These are phyloP conservation scores for Penicillium waksmanii DNA, from an alignment of 495 filamentous ascomycete genomes.

Conservation along the genomic window DNA sequence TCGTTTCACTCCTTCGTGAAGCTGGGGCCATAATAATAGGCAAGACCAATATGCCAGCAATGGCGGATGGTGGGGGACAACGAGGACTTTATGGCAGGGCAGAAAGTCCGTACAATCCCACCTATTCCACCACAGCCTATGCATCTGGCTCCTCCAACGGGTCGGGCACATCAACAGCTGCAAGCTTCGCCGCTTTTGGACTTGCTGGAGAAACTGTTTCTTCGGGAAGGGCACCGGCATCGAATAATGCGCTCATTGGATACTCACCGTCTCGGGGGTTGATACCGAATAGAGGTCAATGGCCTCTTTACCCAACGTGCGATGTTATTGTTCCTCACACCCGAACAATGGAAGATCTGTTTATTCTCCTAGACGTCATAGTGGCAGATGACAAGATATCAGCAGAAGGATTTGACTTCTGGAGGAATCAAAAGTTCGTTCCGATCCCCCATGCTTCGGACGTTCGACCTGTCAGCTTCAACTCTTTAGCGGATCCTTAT, in stretches of 20 bases:
- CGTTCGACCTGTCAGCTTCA: constrained; percentile 12
- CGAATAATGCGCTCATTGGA: constrained; percentile 21
- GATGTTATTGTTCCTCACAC: constrained; percentile 24
- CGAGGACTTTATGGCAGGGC: constrained; percentile 30
- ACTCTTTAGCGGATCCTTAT: constrained; percentile 1
- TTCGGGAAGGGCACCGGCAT: constrained; percentile 22
- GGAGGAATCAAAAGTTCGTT: constrained; percentile 20
- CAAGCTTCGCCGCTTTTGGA: constrained; percentile 27
- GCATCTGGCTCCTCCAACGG: constrained; percentile 33
- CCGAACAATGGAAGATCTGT: constrained; percentile 18
- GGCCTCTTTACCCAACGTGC: constrained; percentile 21
- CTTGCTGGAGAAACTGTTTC: constrained; percentile 24
- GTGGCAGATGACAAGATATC: constrained; percentile 6
- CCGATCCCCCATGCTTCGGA: constrained; percentile 7
- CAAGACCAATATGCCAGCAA: constrained; percentile 31
- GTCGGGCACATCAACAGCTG: constrained; percentile 29
- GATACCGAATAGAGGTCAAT: constrained; percentile 20
- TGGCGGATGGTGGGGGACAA: constrained; percentile 30
- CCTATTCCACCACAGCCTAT: constrained; percentile 29
- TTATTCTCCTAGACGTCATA: constrained; percentile 17
- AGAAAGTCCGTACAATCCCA: constrained; percentile 30
- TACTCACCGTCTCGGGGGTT: constrained; percentile 23
- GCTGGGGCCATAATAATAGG: constrained; percentile 67
- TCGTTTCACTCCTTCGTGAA: constrained; percentile 56
- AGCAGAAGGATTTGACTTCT: constrained; percentile 13